phyloP scores from a whole-genome alignment of 495 filamentous ascomycete genomes.

The Aspergillus homomorphus region DNA sequence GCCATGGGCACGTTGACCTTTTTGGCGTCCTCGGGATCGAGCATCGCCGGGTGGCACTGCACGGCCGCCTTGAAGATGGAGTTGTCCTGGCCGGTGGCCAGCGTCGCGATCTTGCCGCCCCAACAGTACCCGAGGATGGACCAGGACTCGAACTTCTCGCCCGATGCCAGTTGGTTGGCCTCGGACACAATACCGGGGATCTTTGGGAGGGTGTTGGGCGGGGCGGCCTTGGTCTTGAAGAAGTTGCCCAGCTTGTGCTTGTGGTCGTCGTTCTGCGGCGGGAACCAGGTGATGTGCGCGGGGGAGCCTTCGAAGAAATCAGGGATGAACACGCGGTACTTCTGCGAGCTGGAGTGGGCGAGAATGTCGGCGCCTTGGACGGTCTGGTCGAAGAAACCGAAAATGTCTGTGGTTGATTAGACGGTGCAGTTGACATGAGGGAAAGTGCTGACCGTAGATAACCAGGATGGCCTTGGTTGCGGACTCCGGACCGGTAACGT shows the following conservation, averaged over 20 bases:
- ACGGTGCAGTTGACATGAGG: neutral
- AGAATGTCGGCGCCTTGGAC: constrained; percentile 58
- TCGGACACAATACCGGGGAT: constrained; percentile 60
- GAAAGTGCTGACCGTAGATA: constrained; percentile 42
- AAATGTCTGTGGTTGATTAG: constrained; percentile 43
- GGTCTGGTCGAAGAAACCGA: constrained; percentile 55
- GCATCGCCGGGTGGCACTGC: constrained; percentile 82
- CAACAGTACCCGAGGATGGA: constrained; percentile 92
- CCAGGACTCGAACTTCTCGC: constrained; percentile 63
- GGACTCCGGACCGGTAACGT: constrained; percentile 50
- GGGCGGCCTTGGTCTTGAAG: constrained; percentile 67
- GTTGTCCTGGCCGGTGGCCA: constrained; percentile 54
- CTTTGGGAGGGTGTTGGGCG: constrained; percentile 58
- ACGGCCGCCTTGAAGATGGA: constrained; percentile 66
- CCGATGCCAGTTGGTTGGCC: constrained; percentile 45
- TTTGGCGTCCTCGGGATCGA: constrained; percentile 69
- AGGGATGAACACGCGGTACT: constrained; percentile 57
- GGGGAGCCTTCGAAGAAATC: constrained; percentile 55
- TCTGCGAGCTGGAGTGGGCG: constrained; percentile 42
- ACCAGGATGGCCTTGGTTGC: constrained; percentile 54
- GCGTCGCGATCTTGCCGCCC: constrained; percentile 79
- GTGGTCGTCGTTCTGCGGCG: constrained; percentile 79
- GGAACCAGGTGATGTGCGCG: constrained; percentile 55
- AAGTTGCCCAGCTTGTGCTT: constrained; percentile 69
- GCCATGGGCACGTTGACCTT: constrained; percentile 61